Evolutionary conservation across 2,329 filamentous ascomycete genomes (phyloP).

Genomic region (Pseudogymnoascus sp.): DNA sequence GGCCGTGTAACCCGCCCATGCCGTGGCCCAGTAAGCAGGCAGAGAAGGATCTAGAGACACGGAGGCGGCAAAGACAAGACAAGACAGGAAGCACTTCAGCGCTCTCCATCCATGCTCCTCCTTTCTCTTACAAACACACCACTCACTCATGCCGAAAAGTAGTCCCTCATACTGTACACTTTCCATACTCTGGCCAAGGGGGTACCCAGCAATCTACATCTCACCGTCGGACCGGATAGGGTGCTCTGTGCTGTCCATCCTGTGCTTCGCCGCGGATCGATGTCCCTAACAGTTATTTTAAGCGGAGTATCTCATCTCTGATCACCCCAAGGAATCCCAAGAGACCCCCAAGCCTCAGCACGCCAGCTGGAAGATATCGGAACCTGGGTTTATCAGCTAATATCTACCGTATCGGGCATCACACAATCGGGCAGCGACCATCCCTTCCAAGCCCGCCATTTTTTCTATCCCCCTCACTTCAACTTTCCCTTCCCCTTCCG

Average conservation of each 20-base stretch:
- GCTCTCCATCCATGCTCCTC: neutral
- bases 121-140: neutral
- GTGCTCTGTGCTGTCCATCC: neutral
- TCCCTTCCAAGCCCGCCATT: neutral
- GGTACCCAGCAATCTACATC: conserved; percentile 2
- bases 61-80: neutral
- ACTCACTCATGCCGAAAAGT: neutral
- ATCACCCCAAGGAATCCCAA: neutral
- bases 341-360: neutral
- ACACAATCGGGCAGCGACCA: neutral
- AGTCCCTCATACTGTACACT: neutral
- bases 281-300: neutral
- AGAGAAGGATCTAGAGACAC: neutral
- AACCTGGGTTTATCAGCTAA: neutral
- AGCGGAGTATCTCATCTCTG: neutral
- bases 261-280: conserved; percentile 5
- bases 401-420: conserved; percentile 1
- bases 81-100: neutral
- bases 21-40: neutral
- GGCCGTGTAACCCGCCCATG: neutral
- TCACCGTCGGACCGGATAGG: conserved; percentile 1
- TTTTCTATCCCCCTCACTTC: neutral
- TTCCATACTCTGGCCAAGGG: neutral
- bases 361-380: conserved; percentile 4
- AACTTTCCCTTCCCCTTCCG: neutral